phyloP scores from a whole-genome alignment of 179 eudicot genomes.

The Carnegiea gigantea region DNA sequence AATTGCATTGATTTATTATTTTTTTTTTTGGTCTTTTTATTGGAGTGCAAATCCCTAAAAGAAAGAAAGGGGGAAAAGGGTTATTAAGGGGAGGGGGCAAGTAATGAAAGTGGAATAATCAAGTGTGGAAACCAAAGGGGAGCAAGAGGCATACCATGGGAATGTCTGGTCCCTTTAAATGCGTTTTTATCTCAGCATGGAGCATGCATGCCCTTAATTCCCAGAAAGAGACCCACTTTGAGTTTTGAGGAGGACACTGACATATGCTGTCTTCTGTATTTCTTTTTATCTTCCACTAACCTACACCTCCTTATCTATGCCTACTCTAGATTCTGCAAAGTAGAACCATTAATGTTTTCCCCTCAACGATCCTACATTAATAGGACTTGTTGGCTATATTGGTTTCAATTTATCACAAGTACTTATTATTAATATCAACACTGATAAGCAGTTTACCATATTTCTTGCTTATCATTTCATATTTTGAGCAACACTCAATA shows the following conservation, averaged over 20 bases:
- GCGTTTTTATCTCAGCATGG: background rate
- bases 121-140: constrained; percentile 17
- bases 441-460: too few species aligned
- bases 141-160: constrained; percentile 45
- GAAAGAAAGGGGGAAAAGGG: background rate
- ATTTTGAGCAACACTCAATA: too few species aligned
- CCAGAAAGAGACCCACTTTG: too few species aligned
- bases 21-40: background rate
- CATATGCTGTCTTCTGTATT: background rate
- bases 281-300: background rate
- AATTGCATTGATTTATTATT: background rate
- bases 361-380: too few species aligned
- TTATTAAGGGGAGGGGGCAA: background rate
- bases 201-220: too few species aligned
- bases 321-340: too few species aligned
- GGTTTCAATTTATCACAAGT: too few species aligned
- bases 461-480: too few species aligned
- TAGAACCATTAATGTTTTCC: too few species aligned
- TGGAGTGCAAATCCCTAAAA: background rate
- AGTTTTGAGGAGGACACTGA: too few species aligned
- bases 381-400: too few species aligned
- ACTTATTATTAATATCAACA: too few species aligned
- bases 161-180: constrained; percentile 47
- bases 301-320: background rate
- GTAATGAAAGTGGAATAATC: constrained; percentile 2